Conservation (phyloP, 202 grass and related monocot genomes). For the Cymbopogon flexuosus region DNA sequence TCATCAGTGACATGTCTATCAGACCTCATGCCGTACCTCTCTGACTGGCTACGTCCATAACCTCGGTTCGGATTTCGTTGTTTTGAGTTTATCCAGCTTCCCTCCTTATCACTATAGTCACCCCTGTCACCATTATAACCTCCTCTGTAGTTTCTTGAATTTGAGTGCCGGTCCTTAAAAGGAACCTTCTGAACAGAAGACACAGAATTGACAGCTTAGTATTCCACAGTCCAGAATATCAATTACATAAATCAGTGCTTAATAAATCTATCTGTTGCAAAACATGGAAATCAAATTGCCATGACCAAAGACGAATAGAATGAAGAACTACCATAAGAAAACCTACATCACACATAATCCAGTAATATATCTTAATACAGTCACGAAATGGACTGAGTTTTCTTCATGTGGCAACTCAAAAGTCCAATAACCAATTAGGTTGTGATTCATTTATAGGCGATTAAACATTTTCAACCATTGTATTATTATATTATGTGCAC, state of each 20-base stretch:
- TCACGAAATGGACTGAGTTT: conserved; percentile 14
- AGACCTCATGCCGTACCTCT: conserved; percentile 45
- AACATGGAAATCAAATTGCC: conserved; percentile 2
- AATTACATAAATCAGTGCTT: conserved; percentile 17
- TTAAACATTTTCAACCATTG: background rate
- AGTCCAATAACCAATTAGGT: background rate
- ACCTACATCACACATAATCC: background rate
- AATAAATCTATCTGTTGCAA: background rate
- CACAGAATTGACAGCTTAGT: conserved; percentile 36
- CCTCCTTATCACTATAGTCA: conserved; percentile 62
- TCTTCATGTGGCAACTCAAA: conserved; percentile 13
- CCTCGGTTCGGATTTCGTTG: conserved; percentile 44
- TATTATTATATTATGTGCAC: background rate
- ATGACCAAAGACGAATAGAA: conserved; percentile 2
- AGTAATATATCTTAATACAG: conserved; percentile 6
- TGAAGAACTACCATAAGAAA: conserved; percentile 14
- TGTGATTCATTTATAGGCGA: background rate
- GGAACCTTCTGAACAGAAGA: conserved; percentile 58
- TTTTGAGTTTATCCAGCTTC: conserved; percentile 61
- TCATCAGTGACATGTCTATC: conserved; percentile 43
- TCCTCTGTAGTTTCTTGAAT: conserved; percentile 66
- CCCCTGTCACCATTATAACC: conserved; percentile 47
- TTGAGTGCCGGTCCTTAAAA: conserved; percentile 57
- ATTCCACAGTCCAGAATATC: conserved; percentile 24
- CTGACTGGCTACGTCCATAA: conserved; percentile 47